Evolutionary conservation across 352 stramenopile genomes (phyloP).

Genomic region (Plasmopara muralis): DNA sequence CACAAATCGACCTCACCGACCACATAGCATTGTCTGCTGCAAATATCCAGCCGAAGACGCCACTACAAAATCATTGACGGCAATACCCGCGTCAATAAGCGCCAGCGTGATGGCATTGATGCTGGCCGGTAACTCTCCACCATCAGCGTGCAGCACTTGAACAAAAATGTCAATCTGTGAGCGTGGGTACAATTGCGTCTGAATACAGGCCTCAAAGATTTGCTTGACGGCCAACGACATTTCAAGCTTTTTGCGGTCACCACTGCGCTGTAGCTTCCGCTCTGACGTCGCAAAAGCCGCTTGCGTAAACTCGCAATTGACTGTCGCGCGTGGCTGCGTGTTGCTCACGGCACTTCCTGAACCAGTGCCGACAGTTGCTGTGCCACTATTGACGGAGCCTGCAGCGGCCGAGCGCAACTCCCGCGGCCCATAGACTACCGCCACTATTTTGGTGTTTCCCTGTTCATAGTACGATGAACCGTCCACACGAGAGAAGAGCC

Average conservation of each 20-base stretch:
- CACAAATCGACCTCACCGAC: slow-evolving; percentile 21
- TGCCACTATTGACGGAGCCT: slow-evolving; percentile 29
- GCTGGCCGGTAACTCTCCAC: slow-evolving; percentile 77
- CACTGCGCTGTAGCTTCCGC: slow-evolving; percentile 66
- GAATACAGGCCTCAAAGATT: slow-evolving; percentile 88
- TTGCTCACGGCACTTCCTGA: slow-evolving; percentile 60
- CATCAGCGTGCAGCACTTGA: slow-evolving; percentile 87
- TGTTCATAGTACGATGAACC: slow-evolving; percentile 85
- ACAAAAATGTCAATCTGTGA: slow-evolving; percentile 92
- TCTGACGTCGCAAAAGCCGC: slow-evolving; percentile 85
- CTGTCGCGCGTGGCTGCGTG: slow-evolving; percentile 56
- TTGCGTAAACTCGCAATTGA: slow-evolving; percentile 86
- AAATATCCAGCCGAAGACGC: slow-evolving; percentile 85
- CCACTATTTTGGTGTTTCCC: slow-evolving; percentile 87
- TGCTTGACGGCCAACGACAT: slow-evolving; percentile 86
- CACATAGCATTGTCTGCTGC: slow-evolving; percentile 83
- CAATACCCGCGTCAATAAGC: slow-evolving; percentile 88
- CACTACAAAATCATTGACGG: slow-evolving; percentile 89
- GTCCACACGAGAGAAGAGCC: slow-evolving; percentile 81
- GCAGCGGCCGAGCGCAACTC: slow-evolving; percentile 50
- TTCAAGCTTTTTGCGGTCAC: slow-evolving; percentile 85
- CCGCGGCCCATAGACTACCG: slow-evolving; percentile 80
- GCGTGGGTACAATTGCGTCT: slow-evolving; percentile 86
- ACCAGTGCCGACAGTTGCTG: slow-evolving; percentile 39
- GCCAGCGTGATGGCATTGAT: slow-evolving; percentile 89